Base-by-base conservation (phyloP, 2,329 filamentous ascomycete species). In the Cryoendolithus antarcticus region DNA sequence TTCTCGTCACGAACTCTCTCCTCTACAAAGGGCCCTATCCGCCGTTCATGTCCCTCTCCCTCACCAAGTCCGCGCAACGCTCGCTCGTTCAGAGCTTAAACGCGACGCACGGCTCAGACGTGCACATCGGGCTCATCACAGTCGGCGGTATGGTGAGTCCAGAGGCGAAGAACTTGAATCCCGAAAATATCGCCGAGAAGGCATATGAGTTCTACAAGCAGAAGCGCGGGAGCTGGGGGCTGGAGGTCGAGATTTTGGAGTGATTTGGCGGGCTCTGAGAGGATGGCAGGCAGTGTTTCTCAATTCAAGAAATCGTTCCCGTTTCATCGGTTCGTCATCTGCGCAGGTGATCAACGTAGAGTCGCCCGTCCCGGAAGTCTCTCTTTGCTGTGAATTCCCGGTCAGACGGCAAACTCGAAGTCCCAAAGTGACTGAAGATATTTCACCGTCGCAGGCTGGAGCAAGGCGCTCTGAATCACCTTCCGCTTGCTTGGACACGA, bases 41-140 rank as follows among this genome's bases (percentile, higher is more conserved):
- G 3, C 52, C 62, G 15, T 54, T 71, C 0, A 66, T 74, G 12
- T 66, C 65, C 0, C 54, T 74, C 4, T 70, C 66, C 2, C 56
- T 72, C 38, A 61, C 61, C 33, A 74, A 74, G 48, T 65, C 69
- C 1, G 62, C 69, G 0, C 70, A 75, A 56, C 55, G 64, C 11
- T 72, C 68, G 31, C 51, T 74, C 48, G 59, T 70, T 6, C 54
- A 67, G 41, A 66, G 59, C 10, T 53, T 74, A 45, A 48, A 57
- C 13, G 54, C 57, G 39, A 61, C 61, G 6, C 71, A 64, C 39
- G 46, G 47, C 7, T 49, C 59, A 36, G 62, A 62, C 2, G 62
- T 74, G 2, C 67, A 72, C 41, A 50, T 69, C 11, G 70, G 63
- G 0, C 48, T 73, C 11, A 50, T 74, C 2, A 61, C 53, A 35